A percentile compares a stretch with the other conserved stretches of the same genome.
Evolutionary conservation across 805 yeast genomes (phyloP).

Genomic region (Kodamaea kaohsiungensis): DNA sequence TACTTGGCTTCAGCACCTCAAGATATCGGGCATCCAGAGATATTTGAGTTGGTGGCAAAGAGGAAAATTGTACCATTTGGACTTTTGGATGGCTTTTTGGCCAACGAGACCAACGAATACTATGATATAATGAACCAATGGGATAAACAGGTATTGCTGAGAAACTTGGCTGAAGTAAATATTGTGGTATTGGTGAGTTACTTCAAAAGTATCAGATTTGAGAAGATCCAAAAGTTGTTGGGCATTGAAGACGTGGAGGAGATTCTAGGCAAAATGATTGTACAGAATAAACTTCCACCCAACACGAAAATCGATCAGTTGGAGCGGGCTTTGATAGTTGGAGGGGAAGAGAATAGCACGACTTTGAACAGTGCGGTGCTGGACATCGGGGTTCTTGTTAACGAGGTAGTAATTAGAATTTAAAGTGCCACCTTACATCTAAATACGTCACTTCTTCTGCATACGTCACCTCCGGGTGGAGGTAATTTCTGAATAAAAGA

Average conservation of each 20-base stretch:
- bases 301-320: constrained; percentile 37
- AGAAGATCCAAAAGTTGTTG: constrained; percentile 22
- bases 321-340: constrained; percentile 25
- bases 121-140: constrained; percentile 1
- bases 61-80: constrained; percentile 18
- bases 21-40: constrained; percentile 3
- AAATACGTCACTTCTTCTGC: too few species aligned
- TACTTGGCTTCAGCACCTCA: constrained; percentile 14
- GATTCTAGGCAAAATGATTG: constrained; percentile 36
- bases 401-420: constrained; percentile 15
- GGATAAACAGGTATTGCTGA: not conserved
- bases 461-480: too few species aligned
- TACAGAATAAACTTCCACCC: constrained; percentile 29
- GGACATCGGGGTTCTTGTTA: constrained; percentile 27
- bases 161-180: constrained; percentile 34
- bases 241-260: constrained; percentile 24
- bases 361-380: constrained; percentile 26
- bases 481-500: not conserved
- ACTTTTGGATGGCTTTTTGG: constrained; percentile 17
- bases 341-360: constrained; percentile 13
- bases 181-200: constrained; percentile 30
- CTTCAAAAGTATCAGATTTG: constrained; percentile 27
- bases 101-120: constrained; percentile 9
- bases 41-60: constrained; percentile 11
- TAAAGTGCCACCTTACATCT: not conserved